Percentiles rank a stretch among this genome's conserved stretches.
phyloP scores from a whole-genome alignment of 352 stramenopile species.

The Phytophthora litchii region DNA sequence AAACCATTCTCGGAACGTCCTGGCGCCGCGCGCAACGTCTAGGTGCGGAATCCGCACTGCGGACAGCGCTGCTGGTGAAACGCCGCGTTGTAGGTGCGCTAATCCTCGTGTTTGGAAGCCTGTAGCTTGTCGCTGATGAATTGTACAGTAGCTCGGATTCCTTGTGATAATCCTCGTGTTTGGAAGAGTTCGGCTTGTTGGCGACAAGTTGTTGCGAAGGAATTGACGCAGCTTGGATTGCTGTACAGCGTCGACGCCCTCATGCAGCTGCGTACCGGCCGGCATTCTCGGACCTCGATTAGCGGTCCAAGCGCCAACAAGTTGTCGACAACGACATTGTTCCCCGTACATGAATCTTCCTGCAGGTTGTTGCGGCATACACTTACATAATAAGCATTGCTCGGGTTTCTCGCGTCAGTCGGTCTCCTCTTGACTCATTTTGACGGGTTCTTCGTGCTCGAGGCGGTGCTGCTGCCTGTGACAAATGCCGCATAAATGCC shows the following conservation, averaged over 20 bases:
- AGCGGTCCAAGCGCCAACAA: constrained; percentile 4
- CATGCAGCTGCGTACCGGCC: constrained; percentile 14
- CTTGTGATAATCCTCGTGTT: too few species aligned
- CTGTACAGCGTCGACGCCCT: background rate
- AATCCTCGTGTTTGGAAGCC: constrained; percentile 5
- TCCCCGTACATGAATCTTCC: constrained; percentile 11
- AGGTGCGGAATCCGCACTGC: too few species aligned
- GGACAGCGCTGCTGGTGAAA: too few species aligned
- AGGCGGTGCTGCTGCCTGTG: constrained; percentile 11
- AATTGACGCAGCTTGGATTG: background rate
- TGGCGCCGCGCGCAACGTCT: too few species aligned
- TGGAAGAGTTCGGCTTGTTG: too few species aligned
- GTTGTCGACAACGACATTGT: constrained; percentile 12
- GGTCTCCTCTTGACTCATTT: constrained; percentile 25
- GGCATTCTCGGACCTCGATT: constrained; percentile 4
- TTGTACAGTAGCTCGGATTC: too few species aligned
- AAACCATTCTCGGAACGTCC: too few species aligned
- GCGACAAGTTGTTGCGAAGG: too few species aligned
- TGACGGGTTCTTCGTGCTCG: constrained; percentile 5
- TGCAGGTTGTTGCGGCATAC: too few species aligned
- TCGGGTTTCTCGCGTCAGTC: constrained; percentile 16
- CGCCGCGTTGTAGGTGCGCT: background rate
- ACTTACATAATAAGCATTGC: too few species aligned
- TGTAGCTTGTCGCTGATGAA: too few species aligned
- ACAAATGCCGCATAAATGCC: constrained; percentile 1